Conservation (phyloP, 305 asterid genomes). For the Fraxinus paxiana region DNA sequence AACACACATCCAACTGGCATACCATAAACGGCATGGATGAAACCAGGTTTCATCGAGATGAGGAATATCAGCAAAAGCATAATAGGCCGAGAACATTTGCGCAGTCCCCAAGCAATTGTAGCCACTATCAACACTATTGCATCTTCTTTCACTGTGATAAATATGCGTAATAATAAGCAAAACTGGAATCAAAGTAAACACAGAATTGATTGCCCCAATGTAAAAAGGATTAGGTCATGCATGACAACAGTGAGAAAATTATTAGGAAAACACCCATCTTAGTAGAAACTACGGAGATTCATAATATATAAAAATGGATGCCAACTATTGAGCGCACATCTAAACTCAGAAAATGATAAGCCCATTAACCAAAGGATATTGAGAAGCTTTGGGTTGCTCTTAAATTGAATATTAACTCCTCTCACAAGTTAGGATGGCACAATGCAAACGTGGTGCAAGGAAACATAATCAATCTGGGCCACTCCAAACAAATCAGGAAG, state of each 20-base stretch:
- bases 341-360: conserved; percentile 4
- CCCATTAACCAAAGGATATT: neutral
- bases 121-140: conserved; percentile 90
- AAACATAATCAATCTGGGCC: neutral
- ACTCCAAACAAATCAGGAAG: neutral
- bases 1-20: conserved; percentile 36
- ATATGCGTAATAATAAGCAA: conserved; percentile 24
- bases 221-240: conserved; percentile 12
- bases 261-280: neutral
- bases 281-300: conserved; percentile 3
- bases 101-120: conserved; percentile 96
- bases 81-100: conserved; percentile 90
- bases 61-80: conserved; percentile 82
- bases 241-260: neutral
- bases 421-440: neutral
- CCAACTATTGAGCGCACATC: neutral
- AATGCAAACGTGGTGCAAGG: neutral
- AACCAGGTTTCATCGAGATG: conserved; percentile 89
- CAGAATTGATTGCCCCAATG: conserved; percentile 3
- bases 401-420: conserved; percentile 4
- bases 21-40: conserved; percentile 91
- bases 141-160: conserved; percentile 80
- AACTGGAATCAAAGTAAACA: conserved; percentile 17
- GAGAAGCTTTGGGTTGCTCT: neutral
- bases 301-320: neutral